Percentiles rank a stretch among this genome's conserved stretches.
These are phyloP conservation scores for Botrytis fabae DNA, from an alignment of 2,329 filamentous ascomycete species.

Conservation along the genomic window DNA sequence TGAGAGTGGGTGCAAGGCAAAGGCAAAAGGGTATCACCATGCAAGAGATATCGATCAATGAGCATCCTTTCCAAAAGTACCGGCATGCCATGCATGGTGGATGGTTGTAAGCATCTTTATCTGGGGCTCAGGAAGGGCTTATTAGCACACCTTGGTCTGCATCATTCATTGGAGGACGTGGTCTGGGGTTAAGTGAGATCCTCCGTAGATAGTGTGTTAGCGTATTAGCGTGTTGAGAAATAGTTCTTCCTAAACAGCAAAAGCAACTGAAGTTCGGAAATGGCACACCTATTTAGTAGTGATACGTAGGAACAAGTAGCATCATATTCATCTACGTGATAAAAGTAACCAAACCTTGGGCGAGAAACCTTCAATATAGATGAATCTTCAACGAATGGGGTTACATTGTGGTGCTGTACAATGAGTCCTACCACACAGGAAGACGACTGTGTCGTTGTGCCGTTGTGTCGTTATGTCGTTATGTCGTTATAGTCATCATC, in stretches of 20 bases:
- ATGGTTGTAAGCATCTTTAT: neutral
- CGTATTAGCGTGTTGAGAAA: neutral
- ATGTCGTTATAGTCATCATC: neutral
- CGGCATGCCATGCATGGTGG: neutral
- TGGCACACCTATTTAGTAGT: neutral
- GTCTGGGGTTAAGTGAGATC: neutral
- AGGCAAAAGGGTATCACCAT: neutral
- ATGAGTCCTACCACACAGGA: neutral
- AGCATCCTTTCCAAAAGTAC: neutral
- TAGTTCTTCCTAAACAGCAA: neutral
- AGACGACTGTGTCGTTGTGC: neutral
- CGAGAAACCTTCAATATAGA: neutral
- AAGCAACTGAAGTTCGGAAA: neutral
- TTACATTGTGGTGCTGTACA: neutral
- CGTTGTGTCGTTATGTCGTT: neutral
- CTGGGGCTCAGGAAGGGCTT: neutral
- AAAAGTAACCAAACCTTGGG: neutral
- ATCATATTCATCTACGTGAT: neutral
- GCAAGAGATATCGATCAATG: neutral
- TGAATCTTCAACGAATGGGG: neutral
- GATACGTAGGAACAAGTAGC: neutral
- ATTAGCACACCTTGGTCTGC: neutral
- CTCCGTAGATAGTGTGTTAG: neutral
- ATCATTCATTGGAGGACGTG: neutral
- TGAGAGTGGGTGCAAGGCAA: neutral